phyloP scores from a whole-genome alignment of 1,284 basidiomycete species.

The Apiotrichum akiyoshidainum region DNA sequence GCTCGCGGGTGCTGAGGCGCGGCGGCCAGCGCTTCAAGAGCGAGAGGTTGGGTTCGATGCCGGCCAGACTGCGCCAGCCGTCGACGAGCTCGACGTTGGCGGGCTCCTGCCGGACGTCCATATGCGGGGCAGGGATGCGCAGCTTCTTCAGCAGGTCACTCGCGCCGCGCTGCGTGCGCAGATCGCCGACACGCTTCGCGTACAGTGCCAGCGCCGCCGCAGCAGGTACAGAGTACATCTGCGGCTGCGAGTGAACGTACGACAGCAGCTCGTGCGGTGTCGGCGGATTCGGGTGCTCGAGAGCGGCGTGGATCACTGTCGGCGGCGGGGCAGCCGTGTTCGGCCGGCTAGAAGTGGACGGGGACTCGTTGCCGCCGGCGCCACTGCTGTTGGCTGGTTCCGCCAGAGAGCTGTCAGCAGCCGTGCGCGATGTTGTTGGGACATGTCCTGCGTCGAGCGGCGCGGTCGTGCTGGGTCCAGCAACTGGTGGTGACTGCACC shows the following conservation, averaged over 20 bases:
- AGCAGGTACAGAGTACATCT: neutral
- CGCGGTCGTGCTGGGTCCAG: neutral
- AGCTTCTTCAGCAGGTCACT: neutral
- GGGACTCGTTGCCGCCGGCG: neutral
- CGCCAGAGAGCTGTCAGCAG: no score
- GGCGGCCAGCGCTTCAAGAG: neutral
- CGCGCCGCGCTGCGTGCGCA: neutral
- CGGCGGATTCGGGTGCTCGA: neutral
- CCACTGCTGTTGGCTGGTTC: neutral
- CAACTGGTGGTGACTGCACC: neutral
- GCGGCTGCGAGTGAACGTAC: neutral
- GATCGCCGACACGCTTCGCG: slow-evolving; percentile 5
- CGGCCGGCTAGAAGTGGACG: neutral
- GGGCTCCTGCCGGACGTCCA: neutral
- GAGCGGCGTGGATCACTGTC: slow-evolving; percentile 6
- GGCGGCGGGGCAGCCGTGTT: neutral
- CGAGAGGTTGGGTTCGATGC: neutral
- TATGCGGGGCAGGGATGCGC: neutral
- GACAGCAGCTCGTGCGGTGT: slow-evolving; percentile 1
- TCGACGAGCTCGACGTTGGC: neutral
- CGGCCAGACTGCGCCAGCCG: neutral
- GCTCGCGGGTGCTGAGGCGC: neutral
- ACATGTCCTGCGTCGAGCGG: no score
- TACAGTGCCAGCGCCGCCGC: slow-evolving; percentile 5
- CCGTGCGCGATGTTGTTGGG: no score